Base-by-base conservation (phyloP, 352 stramenopile genomes). In the Globisporangium rhizosaccharum region DNA sequence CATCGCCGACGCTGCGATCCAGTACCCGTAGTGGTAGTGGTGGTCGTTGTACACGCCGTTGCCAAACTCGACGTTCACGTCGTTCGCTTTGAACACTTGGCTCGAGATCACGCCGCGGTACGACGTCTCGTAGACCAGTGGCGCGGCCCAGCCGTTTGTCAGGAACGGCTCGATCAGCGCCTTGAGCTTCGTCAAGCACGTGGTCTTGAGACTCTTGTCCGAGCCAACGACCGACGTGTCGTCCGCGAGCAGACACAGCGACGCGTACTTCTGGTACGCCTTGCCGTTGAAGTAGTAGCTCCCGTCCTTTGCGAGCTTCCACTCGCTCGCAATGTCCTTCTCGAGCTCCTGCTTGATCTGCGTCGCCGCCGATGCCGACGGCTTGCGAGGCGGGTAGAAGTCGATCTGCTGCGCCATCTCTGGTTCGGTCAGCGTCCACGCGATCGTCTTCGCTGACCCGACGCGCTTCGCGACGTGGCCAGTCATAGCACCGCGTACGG, bases 281-380 rank as follows among this genome's bases (percentile, higher is more conserved):
- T 92, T 92, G 51, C 82, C 82, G 25, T 81, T 92, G 58, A 88
- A 90, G 62, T 92, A 90, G 60, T 84, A 90, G 65, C 76, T 89
- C 10, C 80, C 79, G 23, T 67, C 68, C 0, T 51, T 61, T 0
- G 78, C 42, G 18, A 90, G 73, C 0, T 61, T 72, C 82, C 76
- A 92, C 11, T 63, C 56, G 42, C 63, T 67, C 48, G 73, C 54
- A 33, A 90, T 85, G 51, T 92, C 82, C n/a, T 41, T 57, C 3
- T 60, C 67, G 7, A 90, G 60, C 28, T 63, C 72, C 9, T 74
- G 68, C 52, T 76, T 75, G 53, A 83, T 74, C 41, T 73, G 51
- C 44, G 76, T 68, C 0, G 42, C 37, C 9, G 68, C 47, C 71
- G 3, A 59, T 52, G 14, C 36, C 65, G 75, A 48, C 3, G 68